A percentile compares a stretch with the other conserved stretches of the same genome.
phyloP scores from a whole-genome alignment of 2,329 filamentous ascomycete genomes.

The Alternaria arbusti region DNA sequence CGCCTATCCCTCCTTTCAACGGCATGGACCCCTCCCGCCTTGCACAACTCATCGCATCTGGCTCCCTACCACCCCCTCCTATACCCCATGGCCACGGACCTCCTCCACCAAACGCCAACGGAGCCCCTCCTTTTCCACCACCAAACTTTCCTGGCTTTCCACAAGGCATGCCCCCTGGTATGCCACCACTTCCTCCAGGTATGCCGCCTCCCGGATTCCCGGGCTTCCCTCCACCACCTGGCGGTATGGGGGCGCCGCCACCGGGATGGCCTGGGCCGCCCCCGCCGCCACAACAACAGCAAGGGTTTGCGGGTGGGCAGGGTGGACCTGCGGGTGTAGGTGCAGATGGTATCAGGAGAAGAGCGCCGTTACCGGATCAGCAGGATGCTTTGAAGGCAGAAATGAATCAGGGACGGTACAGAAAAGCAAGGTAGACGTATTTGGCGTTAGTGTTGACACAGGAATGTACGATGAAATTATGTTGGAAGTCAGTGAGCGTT shows the following conservation, averaged over 20 bases:
- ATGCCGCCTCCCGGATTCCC: slow-evolving; percentile 35
- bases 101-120: slow-evolving; percentile 23
- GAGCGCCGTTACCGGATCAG: slow-evolving; percentile 80
- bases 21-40: slow-evolving; percentile 41
- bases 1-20: slow-evolving; percentile 27
- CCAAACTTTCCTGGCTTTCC: slow-evolving; percentile 36
- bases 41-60: slow-evolving; percentile 44
- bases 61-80: slow-evolving; percentile 46
- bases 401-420: slow-evolving; percentile 66
- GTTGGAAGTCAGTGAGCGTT: not conserved
- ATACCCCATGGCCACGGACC: slow-evolving; percentile 32
- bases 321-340: slow-evolving; percentile 34
- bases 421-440: slow-evolving; percentile 32
- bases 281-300: slow-evolving; percentile 14
- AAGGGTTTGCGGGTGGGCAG: slow-evolving; percentile 26
- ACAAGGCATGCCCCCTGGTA: slow-evolving; percentile 25
- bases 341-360: slow-evolving; percentile 36
- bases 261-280: slow-evolving; percentile 13
- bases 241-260: slow-evolving; percentile 19
- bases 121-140: slow-evolving; percentile 33
- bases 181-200: slow-evolving; percentile 27
- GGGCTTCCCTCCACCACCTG: slow-evolving; percentile 23
- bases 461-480: not conserved
- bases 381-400: slow-evolving; percentile 81
- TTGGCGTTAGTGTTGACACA: not conserved